Percentiles rank a stretch among this genome's conserved stretches.
These are phyloP conservation scores for Calonectria henricotiae DNA, from an alignment of 2,329 filamentous ascomycete genomes.

Conservation along the genomic window DNA sequence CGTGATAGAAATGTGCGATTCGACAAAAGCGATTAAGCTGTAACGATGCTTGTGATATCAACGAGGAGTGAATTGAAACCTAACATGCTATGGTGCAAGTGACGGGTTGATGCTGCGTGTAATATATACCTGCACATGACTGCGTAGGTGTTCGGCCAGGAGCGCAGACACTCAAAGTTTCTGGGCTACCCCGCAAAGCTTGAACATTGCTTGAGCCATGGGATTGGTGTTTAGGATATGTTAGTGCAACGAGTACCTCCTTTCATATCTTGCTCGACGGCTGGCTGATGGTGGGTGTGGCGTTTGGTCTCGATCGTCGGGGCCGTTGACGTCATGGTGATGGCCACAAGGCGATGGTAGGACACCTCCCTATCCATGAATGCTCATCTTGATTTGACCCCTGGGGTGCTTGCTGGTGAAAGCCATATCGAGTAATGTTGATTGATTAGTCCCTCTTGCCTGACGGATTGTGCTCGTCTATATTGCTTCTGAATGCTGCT, in stretches of 20 bases:
- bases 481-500: not conserved
- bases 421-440: too few species aligned
- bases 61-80: not conserved
- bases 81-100: not conserved
- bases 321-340: constrained; percentile 53
- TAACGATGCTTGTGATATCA: not conserved
- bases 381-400: not conserved
- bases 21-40: not conserved
- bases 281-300: constrained; percentile 37
- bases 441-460: not conserved
- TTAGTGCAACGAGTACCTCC: not conserved
- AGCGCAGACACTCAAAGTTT: constrained; percentile 34
- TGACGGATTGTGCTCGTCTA: too few species aligned
- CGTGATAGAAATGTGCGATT: not conserved
- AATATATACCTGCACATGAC: constrained; percentile 15
- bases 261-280: constrained; percentile 23
- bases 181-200: constrained; percentile 52
- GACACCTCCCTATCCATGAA: constrained; percentile 10
- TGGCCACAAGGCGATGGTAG: constrained; percentile 48
- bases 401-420: too few species aligned
- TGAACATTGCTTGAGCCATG: constrained; percentile 33
- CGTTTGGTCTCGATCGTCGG: constrained; percentile 43
- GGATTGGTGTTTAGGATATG: constrained; percentile 17
- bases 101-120: not conserved
- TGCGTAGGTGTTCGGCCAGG: constrained; percentile 16